Evolutionary conservation across 192 early-diverging fungal species (phyloP).

Genomic region (Jimgerdemannia flammicorona): DNA sequence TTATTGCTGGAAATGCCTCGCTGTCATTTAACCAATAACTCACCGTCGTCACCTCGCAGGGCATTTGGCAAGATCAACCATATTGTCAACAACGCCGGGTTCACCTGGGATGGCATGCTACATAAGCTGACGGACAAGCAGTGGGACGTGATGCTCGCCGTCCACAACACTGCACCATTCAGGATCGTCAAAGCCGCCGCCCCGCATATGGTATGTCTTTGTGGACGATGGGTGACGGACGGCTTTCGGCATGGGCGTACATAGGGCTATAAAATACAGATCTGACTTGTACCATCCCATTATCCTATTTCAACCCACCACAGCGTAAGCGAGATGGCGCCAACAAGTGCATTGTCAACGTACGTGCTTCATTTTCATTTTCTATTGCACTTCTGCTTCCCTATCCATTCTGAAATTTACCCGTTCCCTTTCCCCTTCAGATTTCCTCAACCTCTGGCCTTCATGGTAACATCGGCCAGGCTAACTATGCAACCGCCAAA

Average conservation of each 20-base stretch:
- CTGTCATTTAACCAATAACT: not conserved
- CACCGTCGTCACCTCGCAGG: constrained; percentile 7
- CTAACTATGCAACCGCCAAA: constrained; percentile 95
- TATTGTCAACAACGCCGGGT: constrained; percentile 97
- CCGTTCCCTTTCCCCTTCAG: not conserved
- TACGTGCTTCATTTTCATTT: constrained; percentile 3
- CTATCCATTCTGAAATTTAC: too few species aligned
- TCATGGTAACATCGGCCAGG: constrained; percentile 90
- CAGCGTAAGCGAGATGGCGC: constrained; percentile 51
- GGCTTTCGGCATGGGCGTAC: not conserved
- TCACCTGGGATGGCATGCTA: constrained; percentile 92
- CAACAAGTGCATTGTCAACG: constrained; percentile 51
- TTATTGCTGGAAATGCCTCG: not conserved
- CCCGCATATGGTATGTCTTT: constrained; percentile 31
- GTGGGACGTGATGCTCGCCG: constrained; percentile 85
- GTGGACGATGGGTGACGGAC: not conserved
- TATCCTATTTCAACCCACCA: too few species aligned
- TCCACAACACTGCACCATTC: constrained; percentile 64
- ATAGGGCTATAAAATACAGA: not conserved
- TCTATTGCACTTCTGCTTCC: not conserved
- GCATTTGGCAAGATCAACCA: constrained; percentile 77
- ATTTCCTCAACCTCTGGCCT: constrained; percentile 69
- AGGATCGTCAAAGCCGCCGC: constrained; percentile 57
- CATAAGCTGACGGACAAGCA: constrained; percentile 87
- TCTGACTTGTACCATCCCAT: too few species aligned